phyloP scores from a whole-genome alignment of 2,329 filamentous ascomycete species.

The Monosporascus sp. region DNA sequence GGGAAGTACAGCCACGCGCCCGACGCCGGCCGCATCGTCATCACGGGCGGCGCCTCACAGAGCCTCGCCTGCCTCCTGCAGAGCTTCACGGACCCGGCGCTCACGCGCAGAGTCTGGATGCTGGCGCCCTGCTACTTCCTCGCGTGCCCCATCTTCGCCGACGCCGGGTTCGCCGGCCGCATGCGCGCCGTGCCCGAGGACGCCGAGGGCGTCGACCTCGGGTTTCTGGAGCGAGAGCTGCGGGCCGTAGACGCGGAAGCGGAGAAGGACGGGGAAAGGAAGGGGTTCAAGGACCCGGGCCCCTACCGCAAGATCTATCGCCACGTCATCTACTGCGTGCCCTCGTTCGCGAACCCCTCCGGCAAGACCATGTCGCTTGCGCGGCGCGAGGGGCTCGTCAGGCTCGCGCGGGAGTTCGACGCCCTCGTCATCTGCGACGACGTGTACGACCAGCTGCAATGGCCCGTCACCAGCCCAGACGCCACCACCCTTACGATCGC shows the following conservation, averaged over 20 bases:
- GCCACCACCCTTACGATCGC: background rate
- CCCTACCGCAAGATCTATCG: constrained; percentile 72
- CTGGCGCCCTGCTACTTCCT: constrained; percentile 79
- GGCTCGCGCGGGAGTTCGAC: constrained; percentile 71
- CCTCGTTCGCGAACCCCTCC: constrained; percentile 84
- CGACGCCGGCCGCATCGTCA: constrained; percentile 60
- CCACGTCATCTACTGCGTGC: constrained; percentile 82
- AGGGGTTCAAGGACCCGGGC: constrained; percentile 49
- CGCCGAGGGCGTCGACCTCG: constrained; percentile 67
- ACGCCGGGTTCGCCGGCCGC: constrained; percentile 65
- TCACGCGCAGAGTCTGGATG: constrained; percentile 73
- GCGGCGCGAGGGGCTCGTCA: constrained; percentile 63
- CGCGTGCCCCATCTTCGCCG: constrained; percentile 79
- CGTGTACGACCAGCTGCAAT: constrained; percentile 90
- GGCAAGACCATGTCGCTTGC: constrained; percentile 72
- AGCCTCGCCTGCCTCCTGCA: constrained; percentile 71
- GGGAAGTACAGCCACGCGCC: constrained; percentile 6
- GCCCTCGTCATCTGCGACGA: constrained; percentile 85
- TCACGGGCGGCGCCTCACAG: constrained; percentile 82
- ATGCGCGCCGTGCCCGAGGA: constrained; percentile 71
- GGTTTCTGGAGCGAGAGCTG: constrained; percentile 11
- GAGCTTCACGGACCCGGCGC: constrained; percentile 72
- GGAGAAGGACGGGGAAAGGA: constrained; percentile 1
- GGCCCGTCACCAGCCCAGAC: constrained; percentile 39
- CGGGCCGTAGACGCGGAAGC: constrained; percentile 2